Evolutionary conservation across 495 filamentous ascomycete species (phyloP).

Genomic region (Penicillium flavigenum): DNA sequence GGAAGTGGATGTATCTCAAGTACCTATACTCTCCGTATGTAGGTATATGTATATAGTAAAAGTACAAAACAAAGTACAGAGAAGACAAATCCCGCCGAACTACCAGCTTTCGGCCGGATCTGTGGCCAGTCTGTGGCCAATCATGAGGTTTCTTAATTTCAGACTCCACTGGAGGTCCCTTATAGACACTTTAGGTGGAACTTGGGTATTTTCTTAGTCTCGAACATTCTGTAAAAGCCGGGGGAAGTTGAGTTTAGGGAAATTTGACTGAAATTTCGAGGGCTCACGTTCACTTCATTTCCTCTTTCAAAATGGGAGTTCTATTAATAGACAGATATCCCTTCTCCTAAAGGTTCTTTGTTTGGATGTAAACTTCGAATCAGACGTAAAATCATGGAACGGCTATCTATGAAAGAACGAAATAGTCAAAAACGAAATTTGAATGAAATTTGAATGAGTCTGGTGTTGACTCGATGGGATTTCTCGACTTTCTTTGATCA

Average conservation of each 20-base stretch:
- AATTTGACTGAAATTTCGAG: too few relatives aligned
- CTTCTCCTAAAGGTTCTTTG: not conserved
- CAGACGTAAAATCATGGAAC: not conserved
- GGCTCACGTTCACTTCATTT: not conserved
- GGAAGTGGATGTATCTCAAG: not conserved
- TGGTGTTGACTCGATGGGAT: not conserved
- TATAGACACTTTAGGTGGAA: not conserved
- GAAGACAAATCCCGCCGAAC: not conserved
- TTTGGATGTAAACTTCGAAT: not conserved
- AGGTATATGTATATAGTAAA: not conserved
- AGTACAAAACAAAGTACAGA: too few relatives aligned
- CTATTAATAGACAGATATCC: too few relatives aligned
- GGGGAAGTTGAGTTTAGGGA: too few relatives aligned
- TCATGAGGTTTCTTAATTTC: not conserved
- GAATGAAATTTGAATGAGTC: not conserved
- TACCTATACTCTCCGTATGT: not conserved
- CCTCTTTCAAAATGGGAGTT: too few relatives aligned
- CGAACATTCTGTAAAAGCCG: not conserved
- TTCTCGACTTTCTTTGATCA: not conserved
- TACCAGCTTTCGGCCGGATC: slow-evolving; percentile 3
- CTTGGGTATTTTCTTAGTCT: not conserved
- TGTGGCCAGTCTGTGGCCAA: slow-evolving; percentile 1
- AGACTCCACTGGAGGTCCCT: not conserved
- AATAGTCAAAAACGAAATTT: not conserved
- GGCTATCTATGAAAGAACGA: not conserved